phyloP scores from a whole-genome alignment of 768 basidiomycete species.

The Agaricus subrufescens region DNA sequence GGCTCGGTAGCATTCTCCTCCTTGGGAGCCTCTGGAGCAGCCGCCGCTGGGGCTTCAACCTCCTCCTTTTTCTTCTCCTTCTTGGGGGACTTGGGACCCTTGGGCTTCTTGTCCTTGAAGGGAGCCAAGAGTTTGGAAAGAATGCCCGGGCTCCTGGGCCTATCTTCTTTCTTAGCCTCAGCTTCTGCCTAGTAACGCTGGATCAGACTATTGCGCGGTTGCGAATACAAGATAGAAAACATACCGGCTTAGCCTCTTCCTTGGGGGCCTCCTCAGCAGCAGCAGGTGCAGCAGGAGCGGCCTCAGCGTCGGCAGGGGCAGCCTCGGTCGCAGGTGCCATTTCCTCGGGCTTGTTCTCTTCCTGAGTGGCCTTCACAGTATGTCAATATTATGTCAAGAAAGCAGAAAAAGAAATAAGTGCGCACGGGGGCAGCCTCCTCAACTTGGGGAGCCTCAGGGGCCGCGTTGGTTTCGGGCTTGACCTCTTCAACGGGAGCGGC shows the following conservation, averaged over 20 bases:
- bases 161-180: slow-evolving; percentile 69
- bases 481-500: slow-evolving; percentile 44
- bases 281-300: slow-evolving; percentile 13
- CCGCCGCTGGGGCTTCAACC: slow-evolving; percentile 40
- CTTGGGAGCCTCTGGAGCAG: slow-evolving; percentile 36
- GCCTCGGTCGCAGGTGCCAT: slow-evolving; percentile 18
- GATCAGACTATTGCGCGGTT: slow-evolving; percentile 7
- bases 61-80: slow-evolving; percentile 82
- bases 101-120: slow-evolving; percentile 74
- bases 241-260: slow-evolving; percentile 39
- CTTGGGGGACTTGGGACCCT: slow-evolving; percentile 72
- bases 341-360: slow-evolving; percentile 19
- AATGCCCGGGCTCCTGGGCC: slow-evolving; percentile 75
- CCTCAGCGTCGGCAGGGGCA: slow-evolving; percentile 17
- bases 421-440: slow-evolving; percentile 46
- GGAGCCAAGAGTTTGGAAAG: slow-evolving; percentile 76
- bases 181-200: slow-evolving; percentile 34
- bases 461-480: slow-evolving; percentile 26
- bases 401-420: background rate
- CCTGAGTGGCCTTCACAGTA: slow-evolving; percentile 20
- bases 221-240: slow-evolving; percentile 12
- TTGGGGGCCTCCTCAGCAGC: slow-evolving; percentile 27
- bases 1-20: slow-evolving; percentile 39
- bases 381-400: slow-evolving; percentile 4
- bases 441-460: slow-evolving; percentile 22